Evolutionary conservation across 2,329 filamentous ascomycete species (phyloP), one percentile per base, ranked within the genome.

Genomic region (Leptographium galeiforme): DNA sequence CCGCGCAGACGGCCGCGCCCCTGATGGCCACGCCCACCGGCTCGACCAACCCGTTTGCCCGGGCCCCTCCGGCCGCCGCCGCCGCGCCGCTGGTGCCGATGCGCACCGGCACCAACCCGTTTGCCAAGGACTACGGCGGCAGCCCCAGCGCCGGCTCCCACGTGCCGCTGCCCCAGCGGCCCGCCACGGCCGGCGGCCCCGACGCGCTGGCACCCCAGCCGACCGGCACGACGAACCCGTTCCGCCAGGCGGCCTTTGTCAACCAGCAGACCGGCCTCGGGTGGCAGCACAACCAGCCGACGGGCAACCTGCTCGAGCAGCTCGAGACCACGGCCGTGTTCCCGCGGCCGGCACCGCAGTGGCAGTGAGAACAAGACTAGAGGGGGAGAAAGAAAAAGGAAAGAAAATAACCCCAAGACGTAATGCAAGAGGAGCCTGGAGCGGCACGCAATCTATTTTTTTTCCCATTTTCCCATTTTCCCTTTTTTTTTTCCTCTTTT

Each of bases 161-260:
- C 70, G 30, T 67, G 69, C 39, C 67, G 65, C 39, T 66, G 19
- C 25, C 25, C 25, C 25, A 25, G 25, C 52, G 54, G 46, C 56
- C 71, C 68, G 40, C 68, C 68, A 48, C 68, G 64, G 25, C 70
- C 89, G 13, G 77, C 77, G 53, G 80, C 87, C 2, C 87, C 90
- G 62, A 78, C 85, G 2, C 67, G 12, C 70, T 93, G 6, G 77
- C 77, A 52, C 81, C 89, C 2, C 89, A 91, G 62, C 78, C 85
- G 1, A 96, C 90, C 0, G 90, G 89, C 10, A 89, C 81, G 62
- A 96, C 90, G 2, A 98, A 98, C 63, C 93, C 93, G 0, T 97
- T 97, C 76, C 80, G 93, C 16, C 89, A 97, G 64, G 88, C 86
- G 47, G 82, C 84, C 5, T 95, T 96, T 66, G 84, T 95, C 51